Conservation (phyloP, 2,329 filamentous ascomycete genomes). For the Lachnellula willkommii region DNA sequence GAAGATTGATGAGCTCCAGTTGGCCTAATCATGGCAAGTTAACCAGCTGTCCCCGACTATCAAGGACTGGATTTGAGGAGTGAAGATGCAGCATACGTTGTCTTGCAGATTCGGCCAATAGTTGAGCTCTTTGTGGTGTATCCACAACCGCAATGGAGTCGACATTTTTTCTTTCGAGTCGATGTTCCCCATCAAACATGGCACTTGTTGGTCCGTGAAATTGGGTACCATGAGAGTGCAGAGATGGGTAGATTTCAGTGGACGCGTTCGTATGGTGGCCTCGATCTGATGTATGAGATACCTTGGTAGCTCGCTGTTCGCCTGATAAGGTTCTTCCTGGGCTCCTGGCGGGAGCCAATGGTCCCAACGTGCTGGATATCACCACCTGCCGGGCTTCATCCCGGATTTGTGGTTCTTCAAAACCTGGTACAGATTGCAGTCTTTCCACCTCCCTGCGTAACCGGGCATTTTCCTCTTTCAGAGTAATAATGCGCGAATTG, state of each 20-base stretch:
- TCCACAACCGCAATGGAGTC: not conserved
- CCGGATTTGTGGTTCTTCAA: not conserved
- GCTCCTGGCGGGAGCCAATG: no score
- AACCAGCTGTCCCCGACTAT: no score
- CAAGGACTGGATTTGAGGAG: no score
- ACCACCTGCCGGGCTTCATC: not conserved
- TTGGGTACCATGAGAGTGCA: not conserved
- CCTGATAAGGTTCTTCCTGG: no score
- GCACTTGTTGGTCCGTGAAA: conserved; percentile 13
- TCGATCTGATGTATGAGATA: not conserved
- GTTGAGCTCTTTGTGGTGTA: conserved; percentile 37
- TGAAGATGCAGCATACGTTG: conserved; percentile 30
- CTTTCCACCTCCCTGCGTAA: not conserved
- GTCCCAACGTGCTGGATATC: no score
- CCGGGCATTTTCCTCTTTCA: conserved; percentile 8
- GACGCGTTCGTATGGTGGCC: no score
- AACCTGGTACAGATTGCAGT: not conserved
- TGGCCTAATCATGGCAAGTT: conserved; percentile 28
- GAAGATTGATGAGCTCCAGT: conserved; percentile 44
- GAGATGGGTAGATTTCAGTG: not conserved
- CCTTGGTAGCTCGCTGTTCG: not conserved
- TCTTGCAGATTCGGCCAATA: conserved; percentile 44
- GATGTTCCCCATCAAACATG: conserved; percentile 6
- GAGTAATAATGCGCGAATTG: conserved; percentile 2
- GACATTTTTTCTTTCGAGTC: not conserved